Evolutionary conservation across 169 alveolate species (phyloP).

Genomic region (Plasmodium inui): DNA sequence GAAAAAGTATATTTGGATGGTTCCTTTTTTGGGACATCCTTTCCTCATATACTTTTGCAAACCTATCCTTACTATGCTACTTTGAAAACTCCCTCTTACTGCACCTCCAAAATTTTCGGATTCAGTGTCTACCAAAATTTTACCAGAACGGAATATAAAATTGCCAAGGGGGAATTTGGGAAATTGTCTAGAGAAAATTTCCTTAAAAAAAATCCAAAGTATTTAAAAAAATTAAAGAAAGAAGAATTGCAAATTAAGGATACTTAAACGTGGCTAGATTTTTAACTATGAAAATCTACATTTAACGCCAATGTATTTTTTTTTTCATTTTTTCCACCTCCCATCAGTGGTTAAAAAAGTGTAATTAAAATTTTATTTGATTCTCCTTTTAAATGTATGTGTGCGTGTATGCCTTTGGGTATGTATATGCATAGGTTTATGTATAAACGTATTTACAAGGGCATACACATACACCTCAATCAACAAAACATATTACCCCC

Average conservation of each 20-base stretch:
- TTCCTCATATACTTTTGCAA: slow-evolving; percentile 93
- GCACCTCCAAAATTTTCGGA: slow-evolving; percentile 88
- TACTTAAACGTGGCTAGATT: not conserved
- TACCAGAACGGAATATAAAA: slow-evolving; percentile 72
- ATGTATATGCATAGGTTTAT: not conserved
- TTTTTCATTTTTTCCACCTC: not conserved
- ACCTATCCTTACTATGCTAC: slow-evolving; percentile 91
- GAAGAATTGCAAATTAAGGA: slow-evolving; percentile 65
- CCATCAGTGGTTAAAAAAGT: slow-evolving; percentile 1
- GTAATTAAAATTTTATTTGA: slow-evolving; percentile 24
- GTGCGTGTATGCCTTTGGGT: not conserved
- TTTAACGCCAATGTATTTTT: not conserved
- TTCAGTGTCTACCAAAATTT: slow-evolving; percentile 82
- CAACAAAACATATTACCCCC: not conserved
- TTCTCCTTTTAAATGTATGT: slow-evolving; percentile 10
- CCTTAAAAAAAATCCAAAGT: slow-evolving; percentile 69
- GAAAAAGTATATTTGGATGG: slow-evolving; percentile 95
- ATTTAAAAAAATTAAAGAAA: slow-evolving; percentile 51
- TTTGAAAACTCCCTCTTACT: slow-evolving; percentile 86
- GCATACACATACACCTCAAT: not conserved
- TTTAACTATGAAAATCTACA: not conserved
- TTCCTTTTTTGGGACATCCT: slow-evolving; percentile 95
- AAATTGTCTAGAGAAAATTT: slow-evolving; percentile 45
- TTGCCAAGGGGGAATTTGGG: slow-evolving; percentile 74
- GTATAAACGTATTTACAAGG: not conserved